A percentile compares a stretch with the other conserved stretches of the same genome.
These are phyloP conservation scores for Hymenoscyphus salicellus DNA, from an alignment of 2,329 filamentous ascomycete species.

Conservation along the genomic window DNA sequence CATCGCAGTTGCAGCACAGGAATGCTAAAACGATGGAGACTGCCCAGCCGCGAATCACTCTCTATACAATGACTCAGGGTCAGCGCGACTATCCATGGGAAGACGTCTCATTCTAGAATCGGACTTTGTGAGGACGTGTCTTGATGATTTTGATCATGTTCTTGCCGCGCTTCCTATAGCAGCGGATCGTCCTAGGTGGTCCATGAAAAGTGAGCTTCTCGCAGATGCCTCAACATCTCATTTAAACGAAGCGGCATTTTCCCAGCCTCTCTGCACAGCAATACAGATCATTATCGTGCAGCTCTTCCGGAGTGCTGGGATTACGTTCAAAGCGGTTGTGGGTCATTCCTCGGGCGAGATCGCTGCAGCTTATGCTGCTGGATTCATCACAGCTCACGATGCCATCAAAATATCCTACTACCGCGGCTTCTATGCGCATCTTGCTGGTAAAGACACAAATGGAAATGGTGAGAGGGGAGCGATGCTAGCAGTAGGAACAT, in stretches of 20 bases:
- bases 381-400: slow-evolving; percentile 27
- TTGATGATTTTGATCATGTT: slow-evolving; percentile 10
- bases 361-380: slow-evolving; percentile 44
- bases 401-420: slow-evolving; percentile 36
- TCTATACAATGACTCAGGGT: too few relatives aligned
- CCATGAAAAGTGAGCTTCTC: slow-evolving; percentile 30
- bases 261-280: slow-evolving; percentile 45
- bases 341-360: slow-evolving; percentile 50
- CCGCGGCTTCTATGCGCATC: slow-evolving; percentile 30
- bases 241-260: slow-evolving; percentile 35
- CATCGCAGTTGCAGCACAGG: too few relatives aligned
- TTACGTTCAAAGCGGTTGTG: slow-evolving; percentile 39
- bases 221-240: slow-evolving; percentile 31
- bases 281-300: slow-evolving; percentile 46
- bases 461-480: slow-evolving; percentile 12
- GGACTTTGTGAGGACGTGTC: too few relatives aligned
- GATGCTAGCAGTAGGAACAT: slow-evolving; percentile 24
- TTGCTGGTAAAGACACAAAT: background rate
- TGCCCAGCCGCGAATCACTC: too few relatives aligned
- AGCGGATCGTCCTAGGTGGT: slow-evolving; percentile 10
- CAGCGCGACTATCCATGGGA: too few relatives aligned
- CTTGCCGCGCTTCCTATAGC: too few relatives aligned
- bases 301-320: slow-evolving; percentile 42
- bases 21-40: too few relatives aligned
- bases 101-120: too few relatives aligned